phyloP scores from a whole-genome alignment of 1,139 yeast genomes.

The Wickerhamomyces sp. region DNA sequence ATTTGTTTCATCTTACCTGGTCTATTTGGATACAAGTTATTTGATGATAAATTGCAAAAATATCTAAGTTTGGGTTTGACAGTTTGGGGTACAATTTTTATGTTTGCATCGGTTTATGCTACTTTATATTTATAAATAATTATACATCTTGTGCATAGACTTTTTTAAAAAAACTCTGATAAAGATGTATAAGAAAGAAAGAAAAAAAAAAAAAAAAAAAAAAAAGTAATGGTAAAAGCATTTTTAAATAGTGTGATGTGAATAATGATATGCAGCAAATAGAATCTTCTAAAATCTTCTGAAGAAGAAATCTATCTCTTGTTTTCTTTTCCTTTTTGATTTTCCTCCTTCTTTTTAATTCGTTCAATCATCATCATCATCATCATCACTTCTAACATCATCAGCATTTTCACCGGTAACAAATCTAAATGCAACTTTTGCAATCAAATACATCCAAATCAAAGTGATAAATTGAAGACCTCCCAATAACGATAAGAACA shows the following conservation, averaged over 20 bases:
- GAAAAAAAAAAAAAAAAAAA: no score
- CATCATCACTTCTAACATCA: slow-evolving; percentile 81
- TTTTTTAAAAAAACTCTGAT: no score
- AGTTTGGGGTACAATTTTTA: slow-evolving; percentile 70
- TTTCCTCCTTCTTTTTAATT: no score
- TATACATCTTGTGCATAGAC: neutral
- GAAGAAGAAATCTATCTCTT: no score
- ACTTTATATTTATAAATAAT: slow-evolving; percentile 40
- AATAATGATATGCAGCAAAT: no score
- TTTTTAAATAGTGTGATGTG: no score
- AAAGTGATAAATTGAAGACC: slow-evolving; percentile 63
- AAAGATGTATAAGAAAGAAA: no score
- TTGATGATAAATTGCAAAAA: slow-evolving; percentile 43
- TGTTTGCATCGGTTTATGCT: slow-evolving; percentile 72
- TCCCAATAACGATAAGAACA: slow-evolving; percentile 52
- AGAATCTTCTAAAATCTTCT: no score
- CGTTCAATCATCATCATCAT: slow-evolving; percentile 41
- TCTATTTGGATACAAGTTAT: slow-evolving; percentile 71
- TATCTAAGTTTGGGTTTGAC: slow-evolving; percentile 57
- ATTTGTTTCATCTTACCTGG: slow-evolving; percentile 93
- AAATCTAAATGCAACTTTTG: slow-evolving; percentile 65
- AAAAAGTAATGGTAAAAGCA: no score
- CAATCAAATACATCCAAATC: slow-evolving; percentile 72
- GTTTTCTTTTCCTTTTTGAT: no score
- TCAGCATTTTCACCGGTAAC: slow-evolving; percentile 69